phyloP scores from a whole-genome alignment of 192 early-diverging fungal genomes.

The Umbelopsis ramanniana region DNA sequence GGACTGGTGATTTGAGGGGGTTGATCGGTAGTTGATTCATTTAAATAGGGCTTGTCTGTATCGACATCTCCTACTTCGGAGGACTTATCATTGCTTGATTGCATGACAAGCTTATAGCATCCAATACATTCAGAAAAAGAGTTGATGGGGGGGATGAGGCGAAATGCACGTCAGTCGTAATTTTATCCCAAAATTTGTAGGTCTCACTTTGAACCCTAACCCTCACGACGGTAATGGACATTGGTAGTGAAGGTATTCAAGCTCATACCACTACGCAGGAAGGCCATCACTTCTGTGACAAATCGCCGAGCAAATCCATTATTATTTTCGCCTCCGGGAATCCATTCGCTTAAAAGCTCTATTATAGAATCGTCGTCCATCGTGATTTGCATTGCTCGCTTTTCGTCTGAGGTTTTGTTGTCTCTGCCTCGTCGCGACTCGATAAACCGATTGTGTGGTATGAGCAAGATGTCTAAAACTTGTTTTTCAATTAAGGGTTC shows the following conservation, averaged over 20 bases:
- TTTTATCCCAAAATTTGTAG: neutral
- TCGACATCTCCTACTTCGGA: neutral
- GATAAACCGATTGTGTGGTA: constrained; percentile 16
- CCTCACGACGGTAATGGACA: constrained; percentile 8
- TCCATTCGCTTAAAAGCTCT: constrained; percentile 21
- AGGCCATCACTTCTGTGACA: constrained; percentile 23
- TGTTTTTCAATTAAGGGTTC: constrained; percentile 25
- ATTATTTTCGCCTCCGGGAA: constrained; percentile 9
- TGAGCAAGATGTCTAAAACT: constrained; percentile 14
- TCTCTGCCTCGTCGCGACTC: neutral
- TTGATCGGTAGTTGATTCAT: neutral
- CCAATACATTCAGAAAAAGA: constrained; percentile 2
- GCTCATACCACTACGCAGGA: constrained; percentile 15
- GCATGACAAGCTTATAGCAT: neutral
- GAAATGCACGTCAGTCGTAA: constrained; percentile 1
- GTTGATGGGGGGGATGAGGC: neutral
- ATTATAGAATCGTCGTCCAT: constrained; percentile 24
- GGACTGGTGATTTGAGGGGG: neutral
- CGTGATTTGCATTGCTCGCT: neutral
- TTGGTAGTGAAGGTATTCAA: constrained; percentile 17
- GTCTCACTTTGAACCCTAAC: constrained; percentile 8
- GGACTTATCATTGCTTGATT: constrained; percentile 16
- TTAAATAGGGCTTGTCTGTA: neutral
- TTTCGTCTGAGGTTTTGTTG: neutral
- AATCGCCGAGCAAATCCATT: constrained; percentile 19